phyloP scores from a whole-genome alignment of 768 basidiomycete species.

The Daedaleopsis sinensis region DNA sequence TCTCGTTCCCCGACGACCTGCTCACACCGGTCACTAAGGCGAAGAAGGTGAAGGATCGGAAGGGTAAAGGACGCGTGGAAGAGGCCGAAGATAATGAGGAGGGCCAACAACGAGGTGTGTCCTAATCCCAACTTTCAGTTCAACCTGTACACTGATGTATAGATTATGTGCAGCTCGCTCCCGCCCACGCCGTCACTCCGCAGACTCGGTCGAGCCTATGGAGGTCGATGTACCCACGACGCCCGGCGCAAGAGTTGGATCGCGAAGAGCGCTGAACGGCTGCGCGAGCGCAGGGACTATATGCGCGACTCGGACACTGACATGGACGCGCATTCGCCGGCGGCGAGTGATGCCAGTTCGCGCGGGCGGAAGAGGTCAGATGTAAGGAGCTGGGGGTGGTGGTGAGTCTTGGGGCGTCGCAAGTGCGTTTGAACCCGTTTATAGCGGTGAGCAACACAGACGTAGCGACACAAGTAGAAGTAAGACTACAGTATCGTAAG shows the following conservation, averaged over 20 bases:
- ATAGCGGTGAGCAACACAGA: no score
- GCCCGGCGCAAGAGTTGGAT: conserved; percentile 49
- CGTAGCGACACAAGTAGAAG: no score
- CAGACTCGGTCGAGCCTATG: conserved; percentile 4
- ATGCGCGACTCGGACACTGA: conserved; percentile 9
- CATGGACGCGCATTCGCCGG: background rate
- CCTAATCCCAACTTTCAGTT: background rate
- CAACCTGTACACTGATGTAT: background rate
- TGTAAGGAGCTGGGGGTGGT: no score
- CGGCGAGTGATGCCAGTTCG: background rate
- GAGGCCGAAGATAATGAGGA: conserved; percentile 26
- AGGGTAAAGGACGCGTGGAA: conserved; percentile 32
- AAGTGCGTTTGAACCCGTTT: no score
- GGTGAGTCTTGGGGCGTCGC: no score
- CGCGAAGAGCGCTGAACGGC: conserved; percentile 24
- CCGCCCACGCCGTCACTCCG: conserved; percentile 2
- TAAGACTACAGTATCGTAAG: no score
- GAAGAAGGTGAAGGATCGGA: conserved; percentile 26
- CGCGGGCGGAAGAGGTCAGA: background rate
- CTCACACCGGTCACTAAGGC: conserved; percentile 7
- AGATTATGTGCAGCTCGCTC: background rate
- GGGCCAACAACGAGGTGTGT: conserved; percentile 1
- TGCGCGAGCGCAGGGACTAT: conserved; percentile 27
- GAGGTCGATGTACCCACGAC: conserved; percentile 17
- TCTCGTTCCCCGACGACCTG: conserved; percentile 16